Evolutionary conservation across 208 protist species (phyloP).

Genomic region (Trypanosoma theileri): DNA sequence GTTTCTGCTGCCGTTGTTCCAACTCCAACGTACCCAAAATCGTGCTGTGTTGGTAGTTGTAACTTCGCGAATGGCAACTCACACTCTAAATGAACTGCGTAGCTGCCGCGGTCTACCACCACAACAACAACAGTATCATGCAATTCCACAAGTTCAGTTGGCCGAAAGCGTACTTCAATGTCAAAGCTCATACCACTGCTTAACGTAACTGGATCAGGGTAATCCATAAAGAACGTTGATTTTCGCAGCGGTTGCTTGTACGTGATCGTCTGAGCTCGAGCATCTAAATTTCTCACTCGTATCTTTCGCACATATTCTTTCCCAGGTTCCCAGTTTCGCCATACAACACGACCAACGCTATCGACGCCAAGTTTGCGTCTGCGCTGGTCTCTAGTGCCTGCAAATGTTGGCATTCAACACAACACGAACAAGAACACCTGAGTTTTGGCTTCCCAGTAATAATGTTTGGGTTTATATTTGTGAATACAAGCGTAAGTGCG

Average conservation of each 20-base stretch:
- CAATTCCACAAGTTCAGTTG: slow-evolving; percentile 65
- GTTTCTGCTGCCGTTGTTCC: slow-evolving; percentile 44
- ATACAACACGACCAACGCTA: slow-evolving; percentile 74
- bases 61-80: slow-evolving; percentile 73
- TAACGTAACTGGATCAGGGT: slow-evolving; percentile 83
- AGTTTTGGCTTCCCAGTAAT: neutral
- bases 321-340: slow-evolving; percentile 86
- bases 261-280: slow-evolving; percentile 65
- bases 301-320: slow-evolving; percentile 86
- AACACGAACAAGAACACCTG: slow-evolving; percentile 4
- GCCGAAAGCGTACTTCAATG: slow-evolving; percentile 76
- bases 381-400: slow-evolving; percentile 49
- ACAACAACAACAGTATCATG: slow-evolving; percentile 82
- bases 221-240: slow-evolving; percentile 82
- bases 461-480: neutral
- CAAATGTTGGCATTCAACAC: slow-evolving; percentile 13
- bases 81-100: slow-evolving; percentile 76
- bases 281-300: slow-evolving; percentile 86
- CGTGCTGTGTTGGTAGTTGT: slow-evolving; percentile 55
- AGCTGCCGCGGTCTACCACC: slow-evolving; percentile 75
- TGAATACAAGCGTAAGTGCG: too few species aligned
- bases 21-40: slow-evolving; percentile 90
- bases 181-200: slow-evolving; percentile 78
- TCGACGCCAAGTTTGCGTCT: slow-evolving; percentile 79
- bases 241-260: slow-evolving; percentile 77